Base-by-base conservation (phyloP, 257 asterid species). In the Nicotiana obtusifolia region DNA sequence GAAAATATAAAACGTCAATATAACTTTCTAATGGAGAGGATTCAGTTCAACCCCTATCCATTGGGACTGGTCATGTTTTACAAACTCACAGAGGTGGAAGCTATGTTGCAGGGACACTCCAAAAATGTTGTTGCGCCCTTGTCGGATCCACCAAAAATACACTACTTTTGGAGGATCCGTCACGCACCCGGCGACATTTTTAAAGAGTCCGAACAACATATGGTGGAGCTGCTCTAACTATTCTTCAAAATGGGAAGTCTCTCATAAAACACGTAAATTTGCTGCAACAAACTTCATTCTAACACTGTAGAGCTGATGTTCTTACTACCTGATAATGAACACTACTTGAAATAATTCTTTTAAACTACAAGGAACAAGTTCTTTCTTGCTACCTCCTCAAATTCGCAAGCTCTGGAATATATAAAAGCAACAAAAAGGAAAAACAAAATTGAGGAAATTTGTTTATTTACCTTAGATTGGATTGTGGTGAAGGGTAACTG, bases 401-500 rank as follows among this genome's bases (percentile, higher is more conserved):
- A 24, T 14, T 24, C 2, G 14, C 33, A 24, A 62, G 26, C 7
- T 62, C 35, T 8, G 3, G 19, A 62, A 10, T 1, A 24, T 24
- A 49, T 7, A 3, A 10, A 75, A 41, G 49, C 13, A 41, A 3
- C 49, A 41, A 41, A 60, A n/a, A 31, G 30, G 20, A 16, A 24
- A 3, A 28, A 81, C 2, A 4, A 60, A 59, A 59, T 7, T 8
- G 28, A 20, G 41, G 5, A 49, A 41, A 61, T 26, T 24, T 75
- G 19, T n/a, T 56, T 17, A 33, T 33, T 37, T 15, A 76, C 87
- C 84, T 73, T 82, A 17, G 76, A 26, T 75, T 82, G 69, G 65
- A 85, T 44, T 0, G 41, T 15, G 3, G 83, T 30, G 68, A 85
- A 85, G 61, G 84, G 17, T 33, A 82, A 62, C 10, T 44, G 77